Evolutionary conservation across 345 rosid genomes (phyloP).

Genomic region (Lepidium sativum): DNA sequence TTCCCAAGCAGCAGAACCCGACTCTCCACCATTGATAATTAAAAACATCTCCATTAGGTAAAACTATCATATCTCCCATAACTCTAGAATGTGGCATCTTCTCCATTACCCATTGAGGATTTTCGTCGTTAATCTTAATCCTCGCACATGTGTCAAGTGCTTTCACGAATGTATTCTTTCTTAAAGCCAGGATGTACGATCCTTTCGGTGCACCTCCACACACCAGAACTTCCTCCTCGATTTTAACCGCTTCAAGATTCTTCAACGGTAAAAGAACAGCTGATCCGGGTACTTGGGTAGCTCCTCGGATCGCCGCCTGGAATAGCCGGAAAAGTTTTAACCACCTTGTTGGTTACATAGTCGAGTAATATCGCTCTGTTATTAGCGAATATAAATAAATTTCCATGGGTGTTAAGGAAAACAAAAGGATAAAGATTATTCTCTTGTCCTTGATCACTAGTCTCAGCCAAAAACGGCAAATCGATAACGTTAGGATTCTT

Average conservation of each 20-base stretch:
- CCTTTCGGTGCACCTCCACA: slow-evolving; percentile 88
- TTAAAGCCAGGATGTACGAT: slow-evolving; percentile 26
- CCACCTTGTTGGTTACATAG: slow-evolving; percentile 37
- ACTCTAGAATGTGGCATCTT: slow-evolving; percentile 64
- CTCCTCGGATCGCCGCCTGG: slow-evolving; percentile 69
- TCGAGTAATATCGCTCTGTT: slow-evolving; percentile 60
- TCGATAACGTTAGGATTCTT: slow-evolving; percentile 17
- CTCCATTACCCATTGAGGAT: slow-evolving; percentile 64
- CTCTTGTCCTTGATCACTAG: slow-evolving; percentile 41
- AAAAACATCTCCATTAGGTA: slow-evolving; percentile 67
- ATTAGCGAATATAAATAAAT: slow-evolving; percentile 64
- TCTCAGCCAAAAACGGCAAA: slow-evolving; percentile 52
- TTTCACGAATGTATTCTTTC: slow-evolving; percentile 28
- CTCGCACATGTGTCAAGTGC: slow-evolving; percentile 70
- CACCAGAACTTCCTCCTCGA: slow-evolving; percentile 60
- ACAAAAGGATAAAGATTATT: slow-evolving; percentile 81
- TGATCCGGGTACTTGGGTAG: slow-evolving; percentile 83
- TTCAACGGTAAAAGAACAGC: slow-evolving; percentile 69
- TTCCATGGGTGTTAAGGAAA: slow-evolving; percentile 51
- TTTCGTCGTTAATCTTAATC: slow-evolving; percentile 56
- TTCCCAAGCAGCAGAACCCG: slow-evolving; percentile 76
- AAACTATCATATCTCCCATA: slow-evolving; percentile 81
- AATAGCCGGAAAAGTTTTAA: slow-evolving; percentile 46
- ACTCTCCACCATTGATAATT: slow-evolving; percentile 55
- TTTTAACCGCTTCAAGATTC: slow-evolving; percentile 43